Conservation (phyloP, 2,329 filamentous ascomycete genomes). For the Diaporthe sp. region DNA sequence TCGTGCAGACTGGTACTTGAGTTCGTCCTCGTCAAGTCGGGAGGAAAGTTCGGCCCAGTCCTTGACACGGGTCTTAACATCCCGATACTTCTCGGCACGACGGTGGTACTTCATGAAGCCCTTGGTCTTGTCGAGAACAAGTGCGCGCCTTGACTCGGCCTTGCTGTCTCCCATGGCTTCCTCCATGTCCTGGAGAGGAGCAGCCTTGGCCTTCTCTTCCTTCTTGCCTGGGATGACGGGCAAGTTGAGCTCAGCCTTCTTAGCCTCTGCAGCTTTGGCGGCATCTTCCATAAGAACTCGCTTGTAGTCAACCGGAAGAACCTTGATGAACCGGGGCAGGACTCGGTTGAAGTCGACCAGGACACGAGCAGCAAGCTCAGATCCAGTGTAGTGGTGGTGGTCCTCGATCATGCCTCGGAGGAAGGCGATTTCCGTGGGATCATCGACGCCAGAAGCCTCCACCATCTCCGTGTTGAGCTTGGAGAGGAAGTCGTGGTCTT, state of each 20-base stretch:
- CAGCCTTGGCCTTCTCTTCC: conserved; percentile 79
- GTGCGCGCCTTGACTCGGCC: conserved; percentile 89
- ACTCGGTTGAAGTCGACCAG: conserved; percentile 96
- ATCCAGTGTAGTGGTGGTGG: conserved; percentile 97
- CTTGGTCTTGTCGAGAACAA: conserved; percentile 96
- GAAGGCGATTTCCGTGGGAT: conserved; percentile 89
- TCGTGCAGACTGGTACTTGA: conserved; percentile 95
- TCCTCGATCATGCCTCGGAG: conserved; percentile 94
- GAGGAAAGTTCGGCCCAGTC: conserved; percentile 94
- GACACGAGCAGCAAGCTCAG: conserved; percentile 91
- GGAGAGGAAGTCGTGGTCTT: conserved; percentile 87
- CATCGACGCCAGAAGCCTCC: conserved; percentile 85
- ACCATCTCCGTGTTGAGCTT: conserved; percentile 99
- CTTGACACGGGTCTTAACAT: conserved; percentile 83
- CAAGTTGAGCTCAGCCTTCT: conserved; percentile 85
- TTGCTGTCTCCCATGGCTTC: conserved; percentile 88
- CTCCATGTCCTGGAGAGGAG: conserved; percentile 85
- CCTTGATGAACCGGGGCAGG: conserved; percentile 90
- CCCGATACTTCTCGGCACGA: conserved; percentile 92
- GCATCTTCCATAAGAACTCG: conserved; percentile 89
- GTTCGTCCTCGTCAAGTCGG: conserved; percentile 90
- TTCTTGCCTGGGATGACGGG: conserved; percentile 79
- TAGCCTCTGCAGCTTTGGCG: conserved; percentile 85
- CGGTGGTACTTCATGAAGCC: conserved; percentile 98
- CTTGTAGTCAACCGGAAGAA: conserved; percentile 96